These are phyloP conservation scores for Acephala macrosclerotiorum DNA, from an alignment of 2,329 filamentous ascomycete species.

Conservation along the genomic window DNA sequence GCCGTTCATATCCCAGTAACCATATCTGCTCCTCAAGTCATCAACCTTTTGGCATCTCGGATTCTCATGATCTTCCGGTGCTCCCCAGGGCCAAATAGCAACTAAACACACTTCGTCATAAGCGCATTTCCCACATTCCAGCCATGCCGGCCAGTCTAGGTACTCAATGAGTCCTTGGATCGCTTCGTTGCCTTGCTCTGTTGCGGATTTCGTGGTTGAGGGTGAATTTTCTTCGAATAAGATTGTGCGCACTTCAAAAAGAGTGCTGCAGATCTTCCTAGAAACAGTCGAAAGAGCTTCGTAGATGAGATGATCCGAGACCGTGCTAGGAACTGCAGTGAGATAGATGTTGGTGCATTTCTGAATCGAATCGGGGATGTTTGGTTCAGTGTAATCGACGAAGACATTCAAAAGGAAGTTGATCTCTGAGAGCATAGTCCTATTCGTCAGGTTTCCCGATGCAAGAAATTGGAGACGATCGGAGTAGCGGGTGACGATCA, in stretches of 20 bases:
- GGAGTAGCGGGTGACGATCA: constrained; percentile 69
- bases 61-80: constrained; percentile 58
- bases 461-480: constrained; percentile 53
- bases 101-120: constrained; percentile 64
- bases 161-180: constrained; percentile 52
- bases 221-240: constrained; percentile 17
- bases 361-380: constrained; percentile 49
- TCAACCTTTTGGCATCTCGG: constrained; percentile 51
- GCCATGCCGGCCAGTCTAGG: constrained; percentile 68
- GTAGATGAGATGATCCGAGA: constrained; percentile 54
- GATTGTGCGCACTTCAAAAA: constrained; percentile 35
- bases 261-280: constrained; percentile 48
- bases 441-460: constrained; percentile 8
- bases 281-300: constrained; percentile 51
- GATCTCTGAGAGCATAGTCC: constrained; percentile 48
- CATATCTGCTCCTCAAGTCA: constrained; percentile 15
- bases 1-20: constrained; percentile 27
- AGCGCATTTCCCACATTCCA: constrained; percentile 59
- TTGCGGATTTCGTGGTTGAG: not conserved
- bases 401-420: constrained; percentile 51
- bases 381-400: constrained; percentile 51
- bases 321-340: constrained; percentile 46
- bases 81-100: constrained; percentile 70
- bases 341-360: constrained; percentile 58
- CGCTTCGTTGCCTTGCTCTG: constrained; percentile 9